Conservation (phyloP, 306 rosid genomes). For the Pyrus pyrifolia region DNA sequence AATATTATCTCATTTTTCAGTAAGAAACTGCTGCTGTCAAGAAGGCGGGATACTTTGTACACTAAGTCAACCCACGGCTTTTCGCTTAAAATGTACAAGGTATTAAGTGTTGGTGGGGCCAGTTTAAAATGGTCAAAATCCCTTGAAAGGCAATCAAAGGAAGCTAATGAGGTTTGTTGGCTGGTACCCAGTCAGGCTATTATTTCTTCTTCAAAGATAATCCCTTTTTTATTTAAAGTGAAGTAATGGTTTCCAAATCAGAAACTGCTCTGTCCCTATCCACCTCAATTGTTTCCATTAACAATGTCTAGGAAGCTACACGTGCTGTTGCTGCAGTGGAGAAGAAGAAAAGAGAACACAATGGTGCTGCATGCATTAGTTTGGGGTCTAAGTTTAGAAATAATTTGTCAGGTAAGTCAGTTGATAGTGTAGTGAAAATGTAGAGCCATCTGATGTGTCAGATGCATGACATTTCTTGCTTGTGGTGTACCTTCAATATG, state of each 20-base stretch:
- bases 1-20: slow-evolving; percentile 37
- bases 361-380: slow-evolving; percentile 34
- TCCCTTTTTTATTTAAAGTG: neutral
- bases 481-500: neutral
- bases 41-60: slow-evolving; percentile 86
- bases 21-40: slow-evolving; percentile 65
- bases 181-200: neutral
- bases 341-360: slow-evolving; percentile 77
- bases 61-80: slow-evolving; percentile 79
- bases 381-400: slow-evolving; percentile 52
- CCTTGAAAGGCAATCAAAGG: slow-evolving; percentile 79
- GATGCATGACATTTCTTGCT: neutral
- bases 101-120: slow-evolving; percentile 86
- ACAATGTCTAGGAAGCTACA: slow-evolving; percentile 73
- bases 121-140: slow-evolving; percentile 99
- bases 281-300: slow-evolving; percentile 11
- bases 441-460: neutral
- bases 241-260: slow-evolving; percentile 6
- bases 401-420: slow-evolving; percentile 47
- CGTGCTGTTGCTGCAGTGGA: slow-evolving; percentile 92
- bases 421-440: slow-evolving; percentile 13
- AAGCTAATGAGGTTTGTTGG: slow-evolving; percentile 85
- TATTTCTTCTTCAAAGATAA: slow-evolving; percentile 1
- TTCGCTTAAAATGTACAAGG: slow-evolving; percentile 88
- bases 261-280: slow-evolving; percentile 5